Conservation (phyloP, 2,329 filamentous ascomycete species). For the Aspergillus pseudotamarii region DNA sequence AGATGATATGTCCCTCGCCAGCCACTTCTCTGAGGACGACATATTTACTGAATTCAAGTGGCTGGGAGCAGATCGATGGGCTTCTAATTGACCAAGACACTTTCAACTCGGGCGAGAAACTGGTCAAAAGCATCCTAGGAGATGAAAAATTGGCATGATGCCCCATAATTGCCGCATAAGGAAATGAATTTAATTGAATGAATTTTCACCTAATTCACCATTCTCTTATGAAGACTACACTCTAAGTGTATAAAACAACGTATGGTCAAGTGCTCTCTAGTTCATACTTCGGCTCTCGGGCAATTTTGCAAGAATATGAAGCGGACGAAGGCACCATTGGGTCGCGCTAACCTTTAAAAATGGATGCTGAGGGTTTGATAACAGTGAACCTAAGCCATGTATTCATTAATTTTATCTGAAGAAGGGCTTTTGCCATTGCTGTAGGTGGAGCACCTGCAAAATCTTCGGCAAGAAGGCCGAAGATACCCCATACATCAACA, state of each 20-base stretch:
- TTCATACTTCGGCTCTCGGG: neutral
- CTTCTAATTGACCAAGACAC: too few species aligned
- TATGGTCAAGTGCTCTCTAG: neutral
- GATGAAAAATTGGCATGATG: too few species aligned
- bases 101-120: too few species aligned
- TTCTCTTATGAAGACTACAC: too few species aligned
- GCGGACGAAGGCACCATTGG: conserved; percentile 11
- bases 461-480: conserved; percentile 12
- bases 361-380: conserved; percentile 7
- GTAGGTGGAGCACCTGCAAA: conserved; percentile 10
- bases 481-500: conserved; percentile 1
- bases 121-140: too few species aligned
- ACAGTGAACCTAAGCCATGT: neutral
- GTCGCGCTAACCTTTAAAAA: conserved; percentile 7
- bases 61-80: too few species aligned
- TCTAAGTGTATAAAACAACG: neutral
- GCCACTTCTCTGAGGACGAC: too few species aligned
- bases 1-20: too few species aligned
- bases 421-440: conserved; percentile 7
- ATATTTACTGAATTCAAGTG: too few species aligned
- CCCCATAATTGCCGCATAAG: too few species aligned
- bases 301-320: conserved; percentile 9
- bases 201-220: too few species aligned
- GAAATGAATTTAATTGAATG: too few species aligned
- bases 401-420: conserved; percentile 9